phyloP scores from a whole-genome alignment of 2,329 filamentous ascomycete genomes.

The Aspergillus jensenii region DNA sequence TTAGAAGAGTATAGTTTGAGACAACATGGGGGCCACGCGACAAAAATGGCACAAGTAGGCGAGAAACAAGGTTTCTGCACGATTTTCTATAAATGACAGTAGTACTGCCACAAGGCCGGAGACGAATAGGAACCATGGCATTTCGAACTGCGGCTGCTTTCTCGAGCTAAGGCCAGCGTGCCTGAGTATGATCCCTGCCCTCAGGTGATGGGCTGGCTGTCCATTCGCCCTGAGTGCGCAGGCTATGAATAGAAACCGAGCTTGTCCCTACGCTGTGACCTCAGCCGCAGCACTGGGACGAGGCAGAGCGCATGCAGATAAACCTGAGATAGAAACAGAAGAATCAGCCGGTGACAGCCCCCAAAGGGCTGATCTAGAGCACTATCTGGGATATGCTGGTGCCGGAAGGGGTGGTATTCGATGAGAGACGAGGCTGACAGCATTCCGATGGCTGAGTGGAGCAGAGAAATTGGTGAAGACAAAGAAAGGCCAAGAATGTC shows the following conservation, averaged over 20 bases:
- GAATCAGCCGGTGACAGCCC: neutral
- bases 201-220: neutral
- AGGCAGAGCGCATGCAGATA: neutral
- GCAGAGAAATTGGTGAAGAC: no score
- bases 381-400: no score
- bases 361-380: no score
- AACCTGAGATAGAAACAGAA: neutral
- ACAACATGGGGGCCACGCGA: neutral
- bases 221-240: neutral
- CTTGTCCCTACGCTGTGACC: neutral
- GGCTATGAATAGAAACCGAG: slow-evolving; percentile 3
- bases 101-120: neutral
- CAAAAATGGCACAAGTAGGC: neutral
- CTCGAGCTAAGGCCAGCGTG: neutral
- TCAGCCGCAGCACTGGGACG: neutral
- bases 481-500: no score
- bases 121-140: neutral
- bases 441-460: no score
- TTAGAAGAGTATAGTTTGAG: neutral
- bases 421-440: no score
- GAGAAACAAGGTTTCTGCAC: neutral
- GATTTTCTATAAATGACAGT: neutral
- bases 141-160: neutral
- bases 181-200: neutral
- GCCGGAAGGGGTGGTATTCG: no score